Conservation (phyloP, 129 eudicot species). For the Tagetes patula region DNA sequence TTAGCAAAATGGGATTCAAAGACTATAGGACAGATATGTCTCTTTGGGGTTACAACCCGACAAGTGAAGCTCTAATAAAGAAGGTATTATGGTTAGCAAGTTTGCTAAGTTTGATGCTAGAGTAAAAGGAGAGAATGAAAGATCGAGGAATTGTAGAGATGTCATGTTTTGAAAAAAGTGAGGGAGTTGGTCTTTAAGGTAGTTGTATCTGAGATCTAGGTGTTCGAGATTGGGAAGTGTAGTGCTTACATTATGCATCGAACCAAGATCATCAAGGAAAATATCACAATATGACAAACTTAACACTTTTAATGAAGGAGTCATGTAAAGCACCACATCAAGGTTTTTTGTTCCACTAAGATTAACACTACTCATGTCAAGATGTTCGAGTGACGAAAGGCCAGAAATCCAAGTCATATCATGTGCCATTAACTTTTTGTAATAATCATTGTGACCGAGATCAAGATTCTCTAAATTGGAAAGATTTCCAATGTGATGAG, state of each 20-base stretch:
- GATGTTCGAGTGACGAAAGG: neutral
- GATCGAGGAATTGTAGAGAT: neutral
- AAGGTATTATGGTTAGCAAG: neutral
- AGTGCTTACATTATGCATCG: neutral
- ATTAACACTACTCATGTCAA: neutral
- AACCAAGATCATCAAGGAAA: neutral
- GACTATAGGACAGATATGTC: neutral
- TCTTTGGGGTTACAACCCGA: neutral
- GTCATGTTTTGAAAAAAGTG: conserved; percentile 1
- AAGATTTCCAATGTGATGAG: neutral
- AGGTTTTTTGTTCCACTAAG: neutral
- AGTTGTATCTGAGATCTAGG: neutral
- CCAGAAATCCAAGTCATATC: neutral
- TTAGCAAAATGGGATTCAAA: neutral
- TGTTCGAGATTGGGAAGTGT: neutral
- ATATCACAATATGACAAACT: neutral
- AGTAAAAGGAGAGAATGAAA: neutral
- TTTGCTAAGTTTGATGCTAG: neutral
- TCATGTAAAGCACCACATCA: neutral
- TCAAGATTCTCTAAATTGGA: neutral
- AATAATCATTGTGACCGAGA: neutral
- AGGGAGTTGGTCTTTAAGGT: neutral
- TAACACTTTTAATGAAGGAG: conserved; percentile 5
- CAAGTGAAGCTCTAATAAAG: neutral
- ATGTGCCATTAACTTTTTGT: too few relatives aligned